phyloP scores from a whole-genome alignment of 129 eudicot species.

The Ambrosia artemisiifolia region DNA sequence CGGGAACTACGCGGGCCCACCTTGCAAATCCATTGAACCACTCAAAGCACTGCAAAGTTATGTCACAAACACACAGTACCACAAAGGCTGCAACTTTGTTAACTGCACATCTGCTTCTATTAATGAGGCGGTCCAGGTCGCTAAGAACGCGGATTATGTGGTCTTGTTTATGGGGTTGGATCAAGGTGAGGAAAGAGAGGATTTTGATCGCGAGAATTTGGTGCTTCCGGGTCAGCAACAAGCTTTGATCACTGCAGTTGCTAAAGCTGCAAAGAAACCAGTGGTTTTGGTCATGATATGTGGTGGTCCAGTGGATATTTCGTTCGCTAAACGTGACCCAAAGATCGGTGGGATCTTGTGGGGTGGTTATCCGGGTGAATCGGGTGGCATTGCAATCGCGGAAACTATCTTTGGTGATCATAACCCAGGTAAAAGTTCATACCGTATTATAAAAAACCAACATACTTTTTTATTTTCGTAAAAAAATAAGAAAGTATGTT shows the following conservation, averaged over 20 bases:
- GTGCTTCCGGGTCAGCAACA: constrained; percentile 80
- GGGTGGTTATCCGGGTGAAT: constrained; percentile 98
- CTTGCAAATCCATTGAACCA: constrained; percentile 61
- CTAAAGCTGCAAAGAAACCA: constrained; percentile 66
- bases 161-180: constrained; percentile 94
- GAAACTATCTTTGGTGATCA: constrained; percentile 87
- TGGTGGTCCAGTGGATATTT: constrained; percentile 92
- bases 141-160: constrained; percentile 63
- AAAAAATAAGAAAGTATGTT: too few species aligned
- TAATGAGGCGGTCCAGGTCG: constrained; percentile 48
- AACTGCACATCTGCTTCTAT: constrained; percentile 49
- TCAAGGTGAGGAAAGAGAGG: constrained; percentile 73
- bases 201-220: constrained; percentile 60
- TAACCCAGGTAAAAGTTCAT: constrained; percentile 66
- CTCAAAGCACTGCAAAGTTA: constrained; percentile 56
- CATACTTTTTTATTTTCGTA: too few species aligned
- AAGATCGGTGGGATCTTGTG: constrained; percentile 89
- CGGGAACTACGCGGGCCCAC: constrained; percentile 92
- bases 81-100: constrained; percentile 61
- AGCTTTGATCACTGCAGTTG: constrained; percentile 51
- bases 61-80: constrained; percentile 33
- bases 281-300: constrained; percentile 75
- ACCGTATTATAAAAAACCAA: too few species aligned
- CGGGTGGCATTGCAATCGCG: constrained; percentile 83
- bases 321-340: constrained; percentile 66